Evolutionary conservation across 352 stramenopile species (phyloP).

Genomic region (Pythium dissotocum): DNA sequence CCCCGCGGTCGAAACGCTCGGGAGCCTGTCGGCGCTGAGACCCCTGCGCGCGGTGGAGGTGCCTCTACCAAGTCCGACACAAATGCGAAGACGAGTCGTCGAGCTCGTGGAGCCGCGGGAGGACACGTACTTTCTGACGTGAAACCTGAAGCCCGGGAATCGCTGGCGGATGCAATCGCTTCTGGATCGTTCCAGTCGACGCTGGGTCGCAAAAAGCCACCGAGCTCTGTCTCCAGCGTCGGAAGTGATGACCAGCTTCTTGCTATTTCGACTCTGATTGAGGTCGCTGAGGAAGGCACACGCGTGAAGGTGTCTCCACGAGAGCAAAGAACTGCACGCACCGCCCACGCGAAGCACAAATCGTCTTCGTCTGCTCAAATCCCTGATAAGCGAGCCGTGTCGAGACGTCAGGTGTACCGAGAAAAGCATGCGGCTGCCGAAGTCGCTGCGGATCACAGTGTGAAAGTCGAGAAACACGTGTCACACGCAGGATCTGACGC

Average conservation of each 20-base stretch:
- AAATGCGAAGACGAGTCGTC: not conserved
- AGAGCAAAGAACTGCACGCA: constrained; percentile 12
- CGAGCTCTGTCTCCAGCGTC: constrained; percentile 37
- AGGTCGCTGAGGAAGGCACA: not conserved
- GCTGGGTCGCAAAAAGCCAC: constrained; percentile 23
- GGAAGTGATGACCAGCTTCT: constrained; percentile 30
- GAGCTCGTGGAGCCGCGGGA: constrained; percentile 3
- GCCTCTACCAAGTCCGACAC: not conserved
- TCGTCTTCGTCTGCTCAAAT: not conserved
- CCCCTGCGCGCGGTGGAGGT: not conserved
- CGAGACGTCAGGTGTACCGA: constrained; percentile 59
- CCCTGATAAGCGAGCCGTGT: constrained; percentile 15
- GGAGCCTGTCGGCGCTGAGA: not conserved
- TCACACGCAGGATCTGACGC: constrained; percentile 12
- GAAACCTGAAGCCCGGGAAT: not conserved
- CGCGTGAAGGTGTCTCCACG: constrained; percentile 18
- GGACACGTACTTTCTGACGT: not conserved
- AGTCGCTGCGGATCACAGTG: constrained; percentile 16
- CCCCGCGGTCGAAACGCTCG: constrained; percentile 9
- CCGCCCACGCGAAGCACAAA: constrained; percentile 9
- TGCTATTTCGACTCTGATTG: not conserved
- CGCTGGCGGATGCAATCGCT: not conserved
- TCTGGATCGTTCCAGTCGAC: constrained; percentile 5
- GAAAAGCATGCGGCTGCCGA: constrained; percentile 45
- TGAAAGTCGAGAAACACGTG: constrained; percentile 3